These are phyloP conservation scores for Lentinula boryana DNA, from an alignment of 768 basidiomycete species.

Conservation along the genomic window DNA sequence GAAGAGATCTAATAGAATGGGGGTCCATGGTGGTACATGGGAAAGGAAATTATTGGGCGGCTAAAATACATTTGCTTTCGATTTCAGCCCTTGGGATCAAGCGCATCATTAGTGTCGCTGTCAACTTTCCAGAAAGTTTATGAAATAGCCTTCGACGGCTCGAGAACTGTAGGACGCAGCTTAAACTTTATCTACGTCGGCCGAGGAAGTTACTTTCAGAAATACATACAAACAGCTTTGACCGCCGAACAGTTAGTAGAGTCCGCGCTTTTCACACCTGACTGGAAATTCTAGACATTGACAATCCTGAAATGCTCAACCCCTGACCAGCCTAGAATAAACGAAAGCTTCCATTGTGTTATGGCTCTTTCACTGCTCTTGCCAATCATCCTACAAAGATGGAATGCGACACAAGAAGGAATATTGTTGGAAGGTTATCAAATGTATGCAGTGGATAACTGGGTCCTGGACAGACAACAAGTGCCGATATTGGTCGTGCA, in stretches of 20 bases:
- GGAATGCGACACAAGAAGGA: constrained; percentile 42
- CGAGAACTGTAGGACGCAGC: too few species aligned
- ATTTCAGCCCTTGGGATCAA: too few species aligned
- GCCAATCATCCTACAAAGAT: constrained; percentile 26
- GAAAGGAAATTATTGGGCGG: neutral
- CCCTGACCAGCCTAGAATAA: neutral
- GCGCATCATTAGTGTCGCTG: too few species aligned
- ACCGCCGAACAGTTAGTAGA: too few species aligned
- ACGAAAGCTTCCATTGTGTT: neutral
- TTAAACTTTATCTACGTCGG: too few species aligned
- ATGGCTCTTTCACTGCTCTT: constrained; percentile 3
- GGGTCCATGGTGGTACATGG: neutral
- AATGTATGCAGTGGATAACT: constrained; percentile 84
- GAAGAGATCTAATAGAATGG: constrained; percentile 23
- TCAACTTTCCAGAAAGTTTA: too few species aligned
- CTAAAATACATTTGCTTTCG: neutral
- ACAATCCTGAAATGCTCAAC: neutral
- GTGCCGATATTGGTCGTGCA: constrained; percentile 65
- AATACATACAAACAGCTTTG: too few species aligned
- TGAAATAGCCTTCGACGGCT: too few species aligned
- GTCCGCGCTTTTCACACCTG: too few species aligned
- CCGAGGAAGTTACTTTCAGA: too few species aligned
- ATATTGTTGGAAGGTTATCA: constrained; percentile 61
- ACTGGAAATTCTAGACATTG: too few species aligned
- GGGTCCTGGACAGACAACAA: constrained; percentile 65